Base-by-base conservation (phyloP, 2,329 filamentous ascomycete genomes). In the Cladosporium sphaerospermum region DNA sequence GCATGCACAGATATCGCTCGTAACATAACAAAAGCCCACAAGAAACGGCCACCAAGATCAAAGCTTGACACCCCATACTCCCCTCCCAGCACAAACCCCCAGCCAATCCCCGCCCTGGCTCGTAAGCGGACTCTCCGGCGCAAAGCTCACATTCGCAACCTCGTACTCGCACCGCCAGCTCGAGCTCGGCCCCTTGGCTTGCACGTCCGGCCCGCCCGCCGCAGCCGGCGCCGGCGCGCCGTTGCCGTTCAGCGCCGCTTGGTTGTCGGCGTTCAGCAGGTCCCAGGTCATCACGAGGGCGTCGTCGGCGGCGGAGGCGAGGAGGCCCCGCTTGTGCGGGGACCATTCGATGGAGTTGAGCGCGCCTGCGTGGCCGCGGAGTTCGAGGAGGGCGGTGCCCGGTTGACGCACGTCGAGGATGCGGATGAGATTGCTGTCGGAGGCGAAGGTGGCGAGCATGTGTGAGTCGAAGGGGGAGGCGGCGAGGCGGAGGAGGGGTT, bases 331-430 rank as follows among this genome's bases (percentile, higher is more conserved):
- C 55, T 91, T 82, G 52, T 83, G 81, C 0, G 90, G 92, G 8
- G 89, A 95, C 93, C 93, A 99, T 73, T 99, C 93, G 55, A 97
- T 87, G 64, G 88, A 93, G 72, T 95, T 97, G 54, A 99, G 81
- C 7, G 89, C 73, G 4, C 89, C 87, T 18, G 83, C 82, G 67
- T 99, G 92, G 18, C 93, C 93, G 45, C 88, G 88, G 36, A 99
- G 83, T 69, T 99, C 93, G 23, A 99, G 81, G 4, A 99, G 79
- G 2, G 93, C 93, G 71, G 96, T 93, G 5, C 93, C 93, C 0
- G 93, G 93, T 71, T 99, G 93, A 45, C 93, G 86, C 3, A 97
- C 92, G 65, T 99, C 93, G 31, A 99, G 83, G 52, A 99, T 95
- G 45, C 93, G 89, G 66, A 99, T 91, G 33, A 95, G 76, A 63